A percentile compares a stretch with the other conserved stretches of the same genome.
phyloP scores from a whole-genome alignment of 2,329 filamentous ascomycete species.

The Penicillium rolfsii region DNA sequence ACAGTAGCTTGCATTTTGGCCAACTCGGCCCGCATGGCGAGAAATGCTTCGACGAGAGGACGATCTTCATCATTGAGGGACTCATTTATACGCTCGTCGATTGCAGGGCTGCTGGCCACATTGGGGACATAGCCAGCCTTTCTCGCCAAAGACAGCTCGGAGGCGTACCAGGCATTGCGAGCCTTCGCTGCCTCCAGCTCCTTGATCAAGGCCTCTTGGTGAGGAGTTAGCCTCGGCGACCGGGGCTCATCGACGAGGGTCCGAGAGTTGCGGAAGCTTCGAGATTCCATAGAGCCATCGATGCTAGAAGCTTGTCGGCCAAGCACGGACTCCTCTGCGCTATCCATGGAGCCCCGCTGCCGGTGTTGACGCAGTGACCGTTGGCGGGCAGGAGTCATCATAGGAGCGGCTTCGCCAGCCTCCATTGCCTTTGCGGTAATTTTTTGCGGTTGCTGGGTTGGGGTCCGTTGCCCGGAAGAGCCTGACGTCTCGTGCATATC shows the following conservation, averaged over 20 bases:
- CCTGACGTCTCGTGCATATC: constrained; percentile 51
- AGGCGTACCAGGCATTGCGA: constrained; percentile 95
- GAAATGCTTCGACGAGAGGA: constrained; percentile 85
- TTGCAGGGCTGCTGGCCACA: constrained; percentile 67
- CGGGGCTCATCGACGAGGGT: constrained; percentile 49
- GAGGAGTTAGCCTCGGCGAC: constrained; percentile 49
- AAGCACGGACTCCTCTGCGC: constrained; percentile 61
- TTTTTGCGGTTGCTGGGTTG: constrained; percentile 55
- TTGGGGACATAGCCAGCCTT: constrained; percentile 85
- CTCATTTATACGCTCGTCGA: constrained; percentile 77
- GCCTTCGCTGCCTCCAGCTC: constrained; percentile 84
- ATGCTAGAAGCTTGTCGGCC: constrained; percentile 41
- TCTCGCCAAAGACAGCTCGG: constrained; percentile 86
- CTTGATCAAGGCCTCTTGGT: constrained; percentile 70
- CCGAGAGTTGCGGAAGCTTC: constrained; percentile 45
- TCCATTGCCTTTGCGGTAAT: constrained; percentile 52
- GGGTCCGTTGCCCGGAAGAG: constrained; percentile 64
- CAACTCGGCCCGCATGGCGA: constrained; percentile 88
- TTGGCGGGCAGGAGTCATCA: constrained; percentile 51
- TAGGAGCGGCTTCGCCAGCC: constrained; percentile 49
- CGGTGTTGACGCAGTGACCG: constrained; percentile 61
- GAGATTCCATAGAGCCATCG: constrained; percentile 46
- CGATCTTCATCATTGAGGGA: constrained; percentile 90
- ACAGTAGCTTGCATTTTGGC: constrained; percentile 87
- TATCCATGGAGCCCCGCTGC: constrained; percentile 70